Conservation (phyloP, 2,329 filamentous ascomycete genomes). For the Penicillium oxalicum region DNA sequence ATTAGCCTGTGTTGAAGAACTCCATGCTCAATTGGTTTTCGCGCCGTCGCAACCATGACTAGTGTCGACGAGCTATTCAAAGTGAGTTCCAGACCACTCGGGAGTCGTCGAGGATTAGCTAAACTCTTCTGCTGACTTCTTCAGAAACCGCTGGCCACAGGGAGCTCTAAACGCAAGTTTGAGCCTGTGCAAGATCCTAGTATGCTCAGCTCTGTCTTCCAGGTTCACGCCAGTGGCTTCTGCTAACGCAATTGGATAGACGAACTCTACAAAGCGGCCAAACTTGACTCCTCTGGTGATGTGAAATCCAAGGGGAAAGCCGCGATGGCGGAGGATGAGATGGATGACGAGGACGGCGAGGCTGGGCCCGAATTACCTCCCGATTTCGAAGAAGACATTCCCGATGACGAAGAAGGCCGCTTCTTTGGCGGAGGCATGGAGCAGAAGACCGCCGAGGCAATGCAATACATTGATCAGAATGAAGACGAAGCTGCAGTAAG, state of each 20-base stretch:
- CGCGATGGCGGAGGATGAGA: slow-evolving; percentile 45
- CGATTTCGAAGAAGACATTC: slow-evolving; percentile 52
- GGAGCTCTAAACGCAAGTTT: slow-evolving; percentile 53
- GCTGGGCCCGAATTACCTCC: slow-evolving; percentile 52
- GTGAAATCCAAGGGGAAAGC: slow-evolving; percentile 43
- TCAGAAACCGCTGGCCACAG: slow-evolving; percentile 46
- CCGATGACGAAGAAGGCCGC: slow-evolving; percentile 81
- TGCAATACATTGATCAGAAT: slow-evolving; percentile 78
- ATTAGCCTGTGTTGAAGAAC: too few relatives aligned
- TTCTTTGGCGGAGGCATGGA: slow-evolving; percentile 94
- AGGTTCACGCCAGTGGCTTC: slow-evolving; percentile 42
- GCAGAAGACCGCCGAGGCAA: slow-evolving; percentile 69
- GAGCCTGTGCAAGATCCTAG: slow-evolving; percentile 50
- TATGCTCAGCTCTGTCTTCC: slow-evolving; percentile 22
- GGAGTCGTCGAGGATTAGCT: not conserved
- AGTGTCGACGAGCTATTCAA: slow-evolving; percentile 60
- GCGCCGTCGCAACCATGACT: slow-evolving; percentile 42
- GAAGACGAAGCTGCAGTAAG: slow-evolving; percentile 48
- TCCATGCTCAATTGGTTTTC: not conserved
- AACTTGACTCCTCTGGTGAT: slow-evolving; percentile 47
- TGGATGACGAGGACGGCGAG: slow-evolving; percentile 44
- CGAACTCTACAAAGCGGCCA: slow-evolving; percentile 56
- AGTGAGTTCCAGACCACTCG: slow-evolving; percentile 21
- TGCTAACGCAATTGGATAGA: slow-evolving; percentile 46
- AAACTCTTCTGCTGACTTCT: slow-evolving; percentile 8